Conservation (phyloP, 768 basidiomycete genomes). For the Ramaria sp. region DNA sequence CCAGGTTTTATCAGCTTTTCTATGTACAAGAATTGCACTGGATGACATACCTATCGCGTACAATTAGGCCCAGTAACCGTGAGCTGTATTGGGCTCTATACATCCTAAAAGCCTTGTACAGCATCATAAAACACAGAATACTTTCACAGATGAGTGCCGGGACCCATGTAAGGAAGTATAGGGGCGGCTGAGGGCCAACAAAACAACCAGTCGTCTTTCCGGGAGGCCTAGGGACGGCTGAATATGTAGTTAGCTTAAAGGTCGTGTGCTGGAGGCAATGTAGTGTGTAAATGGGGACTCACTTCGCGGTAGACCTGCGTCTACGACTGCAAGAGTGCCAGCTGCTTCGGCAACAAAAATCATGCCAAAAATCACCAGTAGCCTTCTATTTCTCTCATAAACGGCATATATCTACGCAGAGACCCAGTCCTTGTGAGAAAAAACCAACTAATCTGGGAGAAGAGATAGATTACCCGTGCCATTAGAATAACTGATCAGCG, state of each 20-base stretch:
- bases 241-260: background rate
- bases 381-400: conserved; percentile 40
- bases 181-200: conserved; percentile 8
- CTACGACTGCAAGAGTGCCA: too few species aligned
- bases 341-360: conserved; percentile 30
- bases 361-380: conserved; percentile 35
- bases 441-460: background rate
- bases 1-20: too few species aligned
- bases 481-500: background rate
- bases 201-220: background rate
- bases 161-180: conserved; percentile 51
- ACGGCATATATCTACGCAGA: conserved; percentile 29
- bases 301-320: conserved; percentile 26
- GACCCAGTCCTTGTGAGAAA: background rate
- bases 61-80: background rate
- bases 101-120: conserved; percentile 37
- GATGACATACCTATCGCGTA: too few species aligned
- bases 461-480: background rate
- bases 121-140: conserved; percentile 38
- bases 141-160: conserved; percentile 45
- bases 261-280: too few species aligned
- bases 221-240: background rate
- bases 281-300: too few species aligned
- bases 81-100: conserved; percentile 15
- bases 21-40: too few species aligned